These are phyloP conservation scores for Arthroderma uncinatum DNA, from an alignment of 2,329 filamentous ascomycete genomes.

Conservation along the genomic window DNA sequence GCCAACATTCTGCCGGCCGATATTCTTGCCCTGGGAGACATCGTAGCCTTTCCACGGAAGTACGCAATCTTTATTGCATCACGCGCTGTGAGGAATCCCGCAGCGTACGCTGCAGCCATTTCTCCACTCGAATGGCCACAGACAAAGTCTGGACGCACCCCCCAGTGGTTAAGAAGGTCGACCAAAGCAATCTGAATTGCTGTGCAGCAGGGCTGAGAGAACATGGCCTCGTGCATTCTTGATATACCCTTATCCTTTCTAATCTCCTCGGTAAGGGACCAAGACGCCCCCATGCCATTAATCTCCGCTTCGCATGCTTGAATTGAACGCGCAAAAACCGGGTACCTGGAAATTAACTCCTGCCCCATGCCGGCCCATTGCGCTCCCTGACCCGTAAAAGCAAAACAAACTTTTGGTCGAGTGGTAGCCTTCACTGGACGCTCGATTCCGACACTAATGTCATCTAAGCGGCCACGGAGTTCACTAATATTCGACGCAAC, in stretches of 20 bases:
- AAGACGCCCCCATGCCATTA: neutral
- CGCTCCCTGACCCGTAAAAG: conserved; percentile 18
- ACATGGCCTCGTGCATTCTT: no score
- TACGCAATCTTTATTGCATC: conserved; percentile 19
- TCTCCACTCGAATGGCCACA: conserved; percentile 22
- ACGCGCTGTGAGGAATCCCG: conserved; percentile 11
- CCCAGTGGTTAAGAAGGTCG: conserved; percentile 15
- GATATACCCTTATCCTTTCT: no score
- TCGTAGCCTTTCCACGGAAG: conserved; percentile 16
- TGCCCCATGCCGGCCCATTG: conserved; percentile 16
- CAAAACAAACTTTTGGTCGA: neutral
- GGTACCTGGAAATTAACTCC: conserved; percentile 11
- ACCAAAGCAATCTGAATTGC: conserved; percentile 19
- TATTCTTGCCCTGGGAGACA: no score
- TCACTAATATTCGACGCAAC: no score
- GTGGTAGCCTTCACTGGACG: no score
- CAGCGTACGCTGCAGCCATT: conserved; percentile 20
- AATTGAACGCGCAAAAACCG: conserved; percentile 11
- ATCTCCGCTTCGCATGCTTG: conserved; percentile 9
- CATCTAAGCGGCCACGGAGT: neutral
- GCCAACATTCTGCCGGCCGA: neutral
- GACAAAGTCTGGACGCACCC: conserved; percentile 13
- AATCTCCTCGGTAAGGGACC: conserved; percentile 2
- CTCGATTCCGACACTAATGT: no score
- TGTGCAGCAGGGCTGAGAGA: conserved; percentile 17